phyloP scores from a whole-genome alignment of 1,139 yeast genomes.

The Kurtzmaniella quercitrusa region DNA sequence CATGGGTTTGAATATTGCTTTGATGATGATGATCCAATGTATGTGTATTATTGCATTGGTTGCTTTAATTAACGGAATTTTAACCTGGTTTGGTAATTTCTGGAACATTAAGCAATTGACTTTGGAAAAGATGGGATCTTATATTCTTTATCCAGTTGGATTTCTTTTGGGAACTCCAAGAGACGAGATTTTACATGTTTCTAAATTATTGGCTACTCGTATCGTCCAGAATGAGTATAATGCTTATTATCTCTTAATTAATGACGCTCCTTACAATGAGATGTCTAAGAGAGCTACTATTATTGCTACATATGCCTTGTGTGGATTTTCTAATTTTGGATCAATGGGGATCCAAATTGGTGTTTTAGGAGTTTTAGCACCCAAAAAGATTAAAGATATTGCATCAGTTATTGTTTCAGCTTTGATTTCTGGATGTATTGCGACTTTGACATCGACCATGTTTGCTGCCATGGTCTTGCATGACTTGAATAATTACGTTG shows the following conservation, averaged over 20 bases:
- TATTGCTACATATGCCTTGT: constrained; percentile 60
- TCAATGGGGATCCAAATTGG: constrained; percentile 64
- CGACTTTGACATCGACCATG: constrained; percentile 59
- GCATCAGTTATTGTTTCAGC: constrained; percentile 48
- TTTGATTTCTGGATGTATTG: constrained; percentile 50
- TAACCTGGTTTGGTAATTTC: constrained; percentile 62
- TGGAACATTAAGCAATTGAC: constrained; percentile 55
- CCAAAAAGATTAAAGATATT: constrained; percentile 45
- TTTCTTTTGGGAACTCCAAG: constrained; percentile 62
- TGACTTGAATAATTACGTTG: constrained; percentile 25
- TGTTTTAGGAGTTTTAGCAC: constrained; percentile 55
- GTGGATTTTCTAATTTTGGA: constrained; percentile 66
- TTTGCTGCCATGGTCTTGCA: constrained; percentile 68
- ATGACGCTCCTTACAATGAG: constrained; percentile 40
- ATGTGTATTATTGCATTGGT: constrained; percentile 63
- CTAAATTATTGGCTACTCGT: constrained; percentile 54
- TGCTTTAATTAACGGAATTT: constrained; percentile 53
- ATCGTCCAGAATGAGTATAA: constrained; percentile 64
- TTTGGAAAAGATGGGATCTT: constrained; percentile 54
- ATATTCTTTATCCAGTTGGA: constrained; percentile 57
- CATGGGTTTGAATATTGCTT: constrained; percentile 57
- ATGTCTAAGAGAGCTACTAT: constrained; percentile 53
- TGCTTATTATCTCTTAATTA: constrained; percentile 46
- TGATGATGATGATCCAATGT: constrained; percentile 57
- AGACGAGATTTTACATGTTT: constrained; percentile 47